These are phyloP conservation scores for Leccinum variicolor DNA, from an alignment of 768 basidiomycete species.

Conservation along the genomic window DNA sequence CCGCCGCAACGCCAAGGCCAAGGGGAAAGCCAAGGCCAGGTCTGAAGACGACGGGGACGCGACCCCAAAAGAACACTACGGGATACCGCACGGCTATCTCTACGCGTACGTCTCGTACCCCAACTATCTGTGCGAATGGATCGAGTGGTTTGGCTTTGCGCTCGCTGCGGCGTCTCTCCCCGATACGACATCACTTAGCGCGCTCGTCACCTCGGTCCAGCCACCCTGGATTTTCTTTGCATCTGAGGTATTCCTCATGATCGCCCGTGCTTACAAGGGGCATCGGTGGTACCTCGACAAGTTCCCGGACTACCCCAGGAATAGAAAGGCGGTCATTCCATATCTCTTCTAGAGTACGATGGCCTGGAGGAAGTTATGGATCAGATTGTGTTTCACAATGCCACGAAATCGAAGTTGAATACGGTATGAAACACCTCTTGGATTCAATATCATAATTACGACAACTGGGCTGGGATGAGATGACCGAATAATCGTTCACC, in stretches of 20 bases:
- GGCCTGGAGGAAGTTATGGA: not conserved
- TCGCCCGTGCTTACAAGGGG: slow-evolving; percentile 76
- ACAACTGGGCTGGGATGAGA: not conserved
- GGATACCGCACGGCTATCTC: slow-evolving; percentile 75
- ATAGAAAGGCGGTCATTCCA: slow-evolving; percentile 78
- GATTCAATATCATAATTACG: not conserved
- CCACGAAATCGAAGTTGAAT: not conserved
- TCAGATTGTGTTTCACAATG: not conserved
- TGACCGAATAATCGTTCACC: not conserved
- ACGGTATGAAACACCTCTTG: not conserved
- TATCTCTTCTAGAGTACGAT: slow-evolving; percentile 50
- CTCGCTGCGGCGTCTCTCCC: slow-evolving; percentile 64
- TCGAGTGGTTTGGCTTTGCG: slow-evolving; percentile 90
- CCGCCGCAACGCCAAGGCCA: slow-evolving; percentile 55
- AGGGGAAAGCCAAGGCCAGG: slow-evolving; percentile 30
- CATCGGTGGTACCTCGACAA: slow-evolving; percentile 82
- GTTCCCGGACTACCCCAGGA: slow-evolving; percentile 79
- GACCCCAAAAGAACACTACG: slow-evolving; percentile 53
- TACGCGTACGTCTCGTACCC: slow-evolving; percentile 84
- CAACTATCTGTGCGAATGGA: slow-evolving; percentile 94
- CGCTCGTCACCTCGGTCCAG: slow-evolving; percentile 41
- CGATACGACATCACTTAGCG: slow-evolving; percentile 29
- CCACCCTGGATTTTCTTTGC: slow-evolving; percentile 83
- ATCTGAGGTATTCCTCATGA: slow-evolving; percentile 72
- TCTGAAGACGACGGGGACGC: slow-evolving; percentile 24